Base-by-base conservation (phyloP, 164 flowering plant genomes). In the Vitis rupestris region DNA sequence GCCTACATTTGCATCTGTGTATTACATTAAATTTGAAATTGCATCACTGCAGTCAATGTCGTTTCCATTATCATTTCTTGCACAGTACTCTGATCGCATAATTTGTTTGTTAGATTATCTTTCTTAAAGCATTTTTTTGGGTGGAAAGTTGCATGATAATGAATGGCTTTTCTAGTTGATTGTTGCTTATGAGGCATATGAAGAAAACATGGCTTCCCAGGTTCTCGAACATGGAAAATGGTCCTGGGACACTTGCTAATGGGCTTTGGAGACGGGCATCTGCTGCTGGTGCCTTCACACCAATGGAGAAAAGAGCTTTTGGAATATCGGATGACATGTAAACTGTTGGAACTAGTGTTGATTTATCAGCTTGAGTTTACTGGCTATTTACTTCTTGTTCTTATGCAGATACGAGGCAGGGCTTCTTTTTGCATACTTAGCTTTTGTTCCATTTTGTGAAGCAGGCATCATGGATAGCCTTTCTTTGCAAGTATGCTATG, bases 261-360 rank as follows among this genome's bases (percentile, higher is more conserved):
- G 90, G 87, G 58, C 90, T 92, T 44, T 94, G 99, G 99, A 86
- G 91, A 80, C 79, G 97, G 60, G 99, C 97, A 72, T 37, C 81
- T 62, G 74, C 85, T 27, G 90, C 97, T 75, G 93, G 94, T 72
- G 99, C 92, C 66, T 84, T 81, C 72, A 80, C 85, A 72, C 69
- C 83, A 23, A 62, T 82, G 77, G 97, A 94, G 74, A 94, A 88
- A 75, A 84, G 94, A 81, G 85, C 90, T 52, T 94, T 90, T 73
- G 97, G 97, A 69, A 87, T 90, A 69, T 92, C 97, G 66, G 99
- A 94, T 85, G 99, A 94, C 80, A 91, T 94, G 99, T 90, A 83
- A 73, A 14, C 15, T 10, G 29, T 69, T 31, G 19, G 44, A 62
- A 27, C 29, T n/a, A 64, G 37, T 17, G 12, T 54, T 70, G 27